A percentile compares a stretch with the other conserved stretches of the same genome.
Evolutionary conservation across 768 basidiomycete species (phyloP).

Genomic region (Termitomyces sp.): DNA sequence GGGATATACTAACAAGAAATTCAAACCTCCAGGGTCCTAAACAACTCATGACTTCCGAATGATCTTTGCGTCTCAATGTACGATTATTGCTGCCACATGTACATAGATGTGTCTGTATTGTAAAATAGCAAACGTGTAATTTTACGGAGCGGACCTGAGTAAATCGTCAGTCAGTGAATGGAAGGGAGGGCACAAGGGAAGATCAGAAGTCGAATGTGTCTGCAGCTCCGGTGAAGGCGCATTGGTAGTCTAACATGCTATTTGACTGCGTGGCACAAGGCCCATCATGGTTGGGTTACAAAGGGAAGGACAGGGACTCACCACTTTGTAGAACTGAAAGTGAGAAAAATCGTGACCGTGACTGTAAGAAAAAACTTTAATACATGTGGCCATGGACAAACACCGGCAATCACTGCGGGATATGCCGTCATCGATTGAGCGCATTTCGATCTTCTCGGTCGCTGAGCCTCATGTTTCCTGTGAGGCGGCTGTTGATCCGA

Average conservation of each 20-base stretch:
- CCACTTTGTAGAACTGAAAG: background rate
- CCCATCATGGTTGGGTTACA: conserved; percentile 29
- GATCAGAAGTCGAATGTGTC: conserved; percentile 33
- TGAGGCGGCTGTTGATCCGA: conserved; percentile 34
- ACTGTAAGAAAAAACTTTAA: background rate
- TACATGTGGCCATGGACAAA: background rate
- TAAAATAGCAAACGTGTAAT: background rate
- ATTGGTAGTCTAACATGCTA: conserved; percentile 53
- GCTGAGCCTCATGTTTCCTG: conserved; percentile 36
- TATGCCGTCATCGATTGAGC: background rate
- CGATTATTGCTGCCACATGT: background rate
- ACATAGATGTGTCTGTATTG: background rate
- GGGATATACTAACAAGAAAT: conserved; percentile 67
- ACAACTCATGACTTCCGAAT: background rate
- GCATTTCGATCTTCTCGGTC: background rate
- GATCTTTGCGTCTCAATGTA: background rate
- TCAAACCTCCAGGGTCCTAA: conserved; percentile 48
- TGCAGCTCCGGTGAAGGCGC: conserved; percentile 32
- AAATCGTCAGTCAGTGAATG: conserved; percentile 2
- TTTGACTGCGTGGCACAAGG: conserved; percentile 31
- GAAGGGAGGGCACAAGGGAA: background rate
- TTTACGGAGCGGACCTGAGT: background rate
- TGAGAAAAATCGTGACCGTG: background rate
- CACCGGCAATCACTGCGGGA: conserved; percentile 7
- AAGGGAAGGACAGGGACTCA: conserved; percentile 12